A percentile compares a stretch with the other conserved stretches of the same genome.
These are phyloP conservation scores for Rostrohypoxylon terebratum DNA, from an alignment of 495 filamentous ascomycete genomes.

Conservation along the genomic window DNA sequence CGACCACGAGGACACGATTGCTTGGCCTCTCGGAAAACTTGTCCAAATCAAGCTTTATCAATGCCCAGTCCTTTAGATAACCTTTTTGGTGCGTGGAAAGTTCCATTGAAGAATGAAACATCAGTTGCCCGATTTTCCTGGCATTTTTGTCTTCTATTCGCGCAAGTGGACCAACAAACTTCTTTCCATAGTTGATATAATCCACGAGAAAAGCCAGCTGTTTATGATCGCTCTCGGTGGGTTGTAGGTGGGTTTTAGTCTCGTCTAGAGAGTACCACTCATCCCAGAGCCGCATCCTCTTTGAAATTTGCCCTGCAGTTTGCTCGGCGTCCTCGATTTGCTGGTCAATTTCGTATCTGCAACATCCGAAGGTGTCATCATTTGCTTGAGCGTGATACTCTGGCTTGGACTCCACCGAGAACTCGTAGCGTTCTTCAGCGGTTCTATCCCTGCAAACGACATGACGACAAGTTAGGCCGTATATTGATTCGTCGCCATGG, in stretches of 20 bases:
- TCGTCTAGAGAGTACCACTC: neutral
- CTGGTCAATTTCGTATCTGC: neutral
- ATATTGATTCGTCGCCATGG: neutral
- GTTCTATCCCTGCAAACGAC: neutral
- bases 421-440: neutral
- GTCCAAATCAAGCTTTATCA: neutral
- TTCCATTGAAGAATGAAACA: neutral
- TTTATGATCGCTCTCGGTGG: neutral
- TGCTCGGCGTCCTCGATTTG: neutral
- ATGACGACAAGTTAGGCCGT: constrained; percentile 1
- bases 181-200: neutral
- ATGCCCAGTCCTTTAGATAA: neutral
- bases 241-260: neutral
- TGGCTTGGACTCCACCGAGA: neutral
- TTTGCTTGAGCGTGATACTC: neutral
- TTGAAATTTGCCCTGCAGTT: neutral
- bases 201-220: neutral
- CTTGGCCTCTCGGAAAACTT: neutral
- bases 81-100: neutral
- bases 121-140: neutral
- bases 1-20: neutral
- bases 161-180: neutral
- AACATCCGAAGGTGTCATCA: neutral
- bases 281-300: neutral
- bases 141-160: neutral